Conservation (phyloP, 139 green algal species). For the Chlorella ohadii region DNA sequence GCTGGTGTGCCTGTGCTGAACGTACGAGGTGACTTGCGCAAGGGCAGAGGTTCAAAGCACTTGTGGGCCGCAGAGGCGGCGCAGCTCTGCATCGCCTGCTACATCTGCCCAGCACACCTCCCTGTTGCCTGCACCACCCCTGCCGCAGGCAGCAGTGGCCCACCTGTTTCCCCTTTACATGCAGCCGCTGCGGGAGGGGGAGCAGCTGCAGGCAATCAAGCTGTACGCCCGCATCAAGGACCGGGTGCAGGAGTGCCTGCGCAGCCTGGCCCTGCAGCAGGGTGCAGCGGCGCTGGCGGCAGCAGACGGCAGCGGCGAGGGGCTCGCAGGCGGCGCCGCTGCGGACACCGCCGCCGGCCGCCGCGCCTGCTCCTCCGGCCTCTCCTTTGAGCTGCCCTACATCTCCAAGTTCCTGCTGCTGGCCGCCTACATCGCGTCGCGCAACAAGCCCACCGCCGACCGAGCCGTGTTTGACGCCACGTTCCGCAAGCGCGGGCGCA, state of each 20-base stretch:
- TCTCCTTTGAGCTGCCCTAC: slow-evolving; percentile 62
- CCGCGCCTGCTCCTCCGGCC: background rate
- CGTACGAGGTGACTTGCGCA: no score
- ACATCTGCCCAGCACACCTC: no score
- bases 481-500: slow-evolving; percentile 17
- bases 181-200: slow-evolving; percentile 30
- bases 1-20: background rate
- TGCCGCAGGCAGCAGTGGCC: background rate
- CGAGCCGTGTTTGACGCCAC: slow-evolving; percentile 54
- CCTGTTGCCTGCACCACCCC: no score
- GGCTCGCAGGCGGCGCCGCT: background rate
- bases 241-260: slow-evolving; percentile 13
- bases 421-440: slow-evolving; percentile 64
- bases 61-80: no score
- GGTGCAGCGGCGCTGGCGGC: background rate
- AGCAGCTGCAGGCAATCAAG: background rate
- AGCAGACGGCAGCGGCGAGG: background rate
- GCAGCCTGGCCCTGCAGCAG: background rate
- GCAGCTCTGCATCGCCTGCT: no score
- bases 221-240: slow-evolving; percentile 23
- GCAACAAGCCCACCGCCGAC: slow-evolving; percentile 65
- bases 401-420: slow-evolving; percentile 60
- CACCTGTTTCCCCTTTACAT: slow-evolving; percentile 43
- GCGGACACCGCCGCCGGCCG: background rate
- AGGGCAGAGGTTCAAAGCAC: no score